A percentile compares a stretch with the other conserved stretches of the same genome.
Conservation (phyloP, 495 filamentous ascomycete genomes). For the Apiosordaria backusii region DNA sequence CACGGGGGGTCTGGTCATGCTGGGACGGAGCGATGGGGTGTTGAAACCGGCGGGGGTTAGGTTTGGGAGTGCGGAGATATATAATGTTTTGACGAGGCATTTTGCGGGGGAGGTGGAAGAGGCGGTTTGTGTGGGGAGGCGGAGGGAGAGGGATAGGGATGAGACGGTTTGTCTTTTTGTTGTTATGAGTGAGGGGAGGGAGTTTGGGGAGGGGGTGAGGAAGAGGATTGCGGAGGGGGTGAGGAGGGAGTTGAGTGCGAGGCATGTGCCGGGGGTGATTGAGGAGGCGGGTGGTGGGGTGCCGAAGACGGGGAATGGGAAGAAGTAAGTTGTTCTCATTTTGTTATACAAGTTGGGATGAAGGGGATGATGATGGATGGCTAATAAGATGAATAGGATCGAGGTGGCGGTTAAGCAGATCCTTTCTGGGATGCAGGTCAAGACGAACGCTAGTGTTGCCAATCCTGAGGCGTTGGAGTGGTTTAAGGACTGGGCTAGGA, state of each 20-base stretch:
- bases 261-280: constrained; percentile 81
- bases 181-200: constrained; percentile 58
- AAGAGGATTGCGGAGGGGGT: constrained; percentile 59
- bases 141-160: constrained; percentile 68
- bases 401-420: constrained; percentile 94
- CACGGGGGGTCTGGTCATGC: constrained; percentile 78
- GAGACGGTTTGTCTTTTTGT: constrained; percentile 86
- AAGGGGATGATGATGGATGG: too few species aligned
- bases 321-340: constrained; percentile 57
- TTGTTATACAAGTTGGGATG: neutral
- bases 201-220: constrained; percentile 51
- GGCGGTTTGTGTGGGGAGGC: constrained; percentile 76
- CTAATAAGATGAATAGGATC: constrained; percentile 47
- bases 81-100: constrained; percentile 79
- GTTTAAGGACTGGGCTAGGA: constrained; percentile 69
- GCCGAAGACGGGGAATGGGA: constrained; percentile 85
- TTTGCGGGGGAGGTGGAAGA: constrained; percentile 77
- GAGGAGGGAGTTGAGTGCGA: constrained; percentile 70
- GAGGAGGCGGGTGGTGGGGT: constrained; percentile 71
- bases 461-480: constrained; percentile 81
- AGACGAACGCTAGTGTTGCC: constrained; percentile 80
- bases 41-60: constrained; percentile 75
- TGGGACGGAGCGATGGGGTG: constrained; percentile 74
- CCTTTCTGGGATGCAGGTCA: constrained; percentile 78
- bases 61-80: constrained; percentile 83